Evolutionary conservation across 192 early-diverging fungal species (phyloP).

Genomic region (Entophlyctis helioformis): DNA sequence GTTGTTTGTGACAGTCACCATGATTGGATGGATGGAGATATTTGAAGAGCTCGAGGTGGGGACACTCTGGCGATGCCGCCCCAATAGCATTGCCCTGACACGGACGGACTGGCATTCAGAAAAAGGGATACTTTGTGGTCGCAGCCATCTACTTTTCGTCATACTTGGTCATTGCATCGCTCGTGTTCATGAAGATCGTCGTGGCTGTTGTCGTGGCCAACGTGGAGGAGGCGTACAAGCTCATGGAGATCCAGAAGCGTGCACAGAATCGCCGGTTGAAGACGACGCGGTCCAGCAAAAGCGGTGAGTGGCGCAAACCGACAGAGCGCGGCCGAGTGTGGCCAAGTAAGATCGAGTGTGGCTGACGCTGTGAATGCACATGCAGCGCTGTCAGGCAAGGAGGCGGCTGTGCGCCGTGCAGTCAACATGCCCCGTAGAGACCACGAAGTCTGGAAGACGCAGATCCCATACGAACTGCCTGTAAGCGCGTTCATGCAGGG

Average conservation of each 20-base stretch:
- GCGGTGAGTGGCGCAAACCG: background rate
- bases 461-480: constrained; percentile 32
- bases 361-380: background rate
- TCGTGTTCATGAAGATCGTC: constrained; percentile 29
- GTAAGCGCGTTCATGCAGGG: constrained; percentile 2
- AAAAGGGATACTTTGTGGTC: constrained; percentile 14
- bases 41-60: constrained; percentile 14
- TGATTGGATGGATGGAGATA: constrained; percentile 24
- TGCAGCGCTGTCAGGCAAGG: constrained; percentile 8
- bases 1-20: constrained; percentile 20
- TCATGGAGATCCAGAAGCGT: constrained; percentile 10
- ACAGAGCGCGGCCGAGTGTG: too few species aligned
- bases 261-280: constrained; percentile 15
- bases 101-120: too few species aligned
- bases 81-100: background rate
- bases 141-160: constrained; percentile 21
- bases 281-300: constrained; percentile 3
- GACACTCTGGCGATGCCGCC: background rate
- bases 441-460: constrained; percentile 17
- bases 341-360: too few species aligned
- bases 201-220: constrained; percentile 34
- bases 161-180: constrained; percentile 23
- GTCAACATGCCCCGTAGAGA: constrained; percentile 8
- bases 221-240: constrained; percentile 20
- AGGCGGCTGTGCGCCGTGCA: constrained; percentile 7